Evolutionary conservation across 129 eudicot species (phyloP).

Genomic region (Flaveria ramosissima): DNA sequence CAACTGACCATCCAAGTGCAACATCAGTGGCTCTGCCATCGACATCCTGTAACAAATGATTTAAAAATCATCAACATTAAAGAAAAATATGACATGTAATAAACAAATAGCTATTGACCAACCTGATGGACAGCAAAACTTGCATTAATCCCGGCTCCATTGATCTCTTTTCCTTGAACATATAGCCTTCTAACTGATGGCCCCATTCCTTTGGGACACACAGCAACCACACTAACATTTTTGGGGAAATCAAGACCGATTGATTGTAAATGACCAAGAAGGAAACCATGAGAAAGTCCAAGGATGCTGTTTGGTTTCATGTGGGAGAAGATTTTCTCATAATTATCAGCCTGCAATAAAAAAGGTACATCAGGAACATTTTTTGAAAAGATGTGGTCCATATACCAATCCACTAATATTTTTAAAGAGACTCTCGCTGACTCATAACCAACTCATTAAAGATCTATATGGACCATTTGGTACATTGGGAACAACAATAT

Average conservation of each 20-base stretch:
- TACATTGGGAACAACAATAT: neutral
- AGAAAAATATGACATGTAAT: neutral
- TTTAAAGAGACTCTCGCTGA: neutral
- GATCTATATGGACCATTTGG: neutral
- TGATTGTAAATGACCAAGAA: constrained; percentile 93
- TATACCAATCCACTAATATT: neutral
- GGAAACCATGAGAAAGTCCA: constrained; percentile 98
- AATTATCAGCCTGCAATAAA: constrained; percentile 64
- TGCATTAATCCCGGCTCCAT: constrained; percentile 90
- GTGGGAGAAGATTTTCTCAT: constrained; percentile 85
- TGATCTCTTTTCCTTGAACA: constrained; percentile 88
- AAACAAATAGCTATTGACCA: neutral
- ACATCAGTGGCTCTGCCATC: constrained; percentile 98
- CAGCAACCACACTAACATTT: constrained; percentile 87
- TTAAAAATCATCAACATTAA: neutral
- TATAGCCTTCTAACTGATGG: constrained; percentile 94
- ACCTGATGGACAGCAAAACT: constrained; percentile 94
- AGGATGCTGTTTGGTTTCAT: constrained; percentile 98
- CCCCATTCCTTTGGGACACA: constrained; percentile 99
- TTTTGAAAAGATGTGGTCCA: neutral
- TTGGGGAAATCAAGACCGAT: constrained; percentile 84
- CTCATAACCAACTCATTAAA: neutral
- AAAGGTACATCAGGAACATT: neutral
- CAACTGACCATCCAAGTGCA: constrained; percentile 98
- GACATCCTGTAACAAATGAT: constrained; percentile 52